These are phyloP conservation scores for Echeveria elegans DNA, from an alignment of 164 flowering plant genomes.

Conservation along the genomic window DNA sequence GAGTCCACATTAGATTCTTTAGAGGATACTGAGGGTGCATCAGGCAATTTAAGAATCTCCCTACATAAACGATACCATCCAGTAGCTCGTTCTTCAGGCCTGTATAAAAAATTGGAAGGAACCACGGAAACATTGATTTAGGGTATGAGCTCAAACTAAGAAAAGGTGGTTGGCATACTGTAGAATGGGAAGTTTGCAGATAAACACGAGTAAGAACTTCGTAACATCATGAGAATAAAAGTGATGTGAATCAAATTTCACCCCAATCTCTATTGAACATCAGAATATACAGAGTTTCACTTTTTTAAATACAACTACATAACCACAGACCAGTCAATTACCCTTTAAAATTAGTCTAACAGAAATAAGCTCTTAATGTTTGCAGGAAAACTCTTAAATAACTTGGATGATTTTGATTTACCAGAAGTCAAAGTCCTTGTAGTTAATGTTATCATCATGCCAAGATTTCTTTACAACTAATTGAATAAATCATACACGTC, in stretches of 20 bases:
- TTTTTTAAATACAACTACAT: background rate
- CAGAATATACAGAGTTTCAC: background rate
- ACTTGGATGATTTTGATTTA: background rate
- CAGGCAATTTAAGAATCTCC: conserved; percentile 93
- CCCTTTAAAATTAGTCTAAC: background rate
- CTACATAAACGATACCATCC: conserved; percentile 95
- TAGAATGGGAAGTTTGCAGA: background rate
- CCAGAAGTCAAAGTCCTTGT: background rate
- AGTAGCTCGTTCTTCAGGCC: conserved; percentile 93
- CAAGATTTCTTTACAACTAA: background rate
- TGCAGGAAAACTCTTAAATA: background rate
- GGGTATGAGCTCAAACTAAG: background rate
- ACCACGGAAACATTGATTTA: background rate
- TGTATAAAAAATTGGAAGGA: conserved; percentile 18
- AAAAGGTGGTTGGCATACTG: background rate
- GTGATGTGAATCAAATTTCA: background rate
- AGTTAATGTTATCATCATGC: background rate
- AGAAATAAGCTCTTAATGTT: background rate
- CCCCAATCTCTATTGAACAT: background rate
- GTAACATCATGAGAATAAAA: background rate
- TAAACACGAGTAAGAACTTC: background rate
- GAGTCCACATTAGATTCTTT: conserved; percentile 45
- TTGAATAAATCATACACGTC: no score
- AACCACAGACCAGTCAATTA: background rate
- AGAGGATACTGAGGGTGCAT: conserved; percentile 62